phyloP scores from a whole-genome alignment of 23 red algal species.

The Agarophyton chilense region DNA sequence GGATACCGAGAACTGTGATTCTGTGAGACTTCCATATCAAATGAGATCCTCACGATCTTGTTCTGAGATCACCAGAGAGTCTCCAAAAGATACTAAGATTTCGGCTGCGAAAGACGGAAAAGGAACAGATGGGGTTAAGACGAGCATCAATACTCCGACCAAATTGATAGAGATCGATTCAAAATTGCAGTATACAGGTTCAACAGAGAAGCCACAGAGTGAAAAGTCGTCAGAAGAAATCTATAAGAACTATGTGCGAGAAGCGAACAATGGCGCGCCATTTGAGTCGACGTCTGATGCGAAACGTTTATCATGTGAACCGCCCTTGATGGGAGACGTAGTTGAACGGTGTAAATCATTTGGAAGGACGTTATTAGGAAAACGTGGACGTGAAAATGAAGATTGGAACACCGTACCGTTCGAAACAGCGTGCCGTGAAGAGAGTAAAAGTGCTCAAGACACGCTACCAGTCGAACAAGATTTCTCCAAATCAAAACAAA shows the following conservation, averaged over 20 bases:
- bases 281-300: not conserved
- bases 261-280: not conserved
- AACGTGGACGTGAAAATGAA: not conserved
- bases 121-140: not conserved
- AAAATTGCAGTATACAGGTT: not conserved
- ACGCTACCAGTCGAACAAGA: not conserved
- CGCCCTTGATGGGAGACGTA: not conserved
- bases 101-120: not conserved
- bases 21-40: not conserved
- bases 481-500: not conserved
- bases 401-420: not conserved
- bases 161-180: not conserved
- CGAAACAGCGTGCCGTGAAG: too few relatives aligned
- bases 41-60: not conserved
- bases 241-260: not conserved
- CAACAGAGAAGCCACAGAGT: not conserved
- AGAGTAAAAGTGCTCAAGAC: not conserved
- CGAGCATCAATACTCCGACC: not conserved
- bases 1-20: not conserved
- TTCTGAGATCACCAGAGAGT: not conserved
- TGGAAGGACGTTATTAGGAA: not conserved
- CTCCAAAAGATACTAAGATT: not conserved
- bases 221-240: not conserved
- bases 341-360: not conserved
- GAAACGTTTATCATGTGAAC: not conserved